These are phyloP conservation scores for Yarrowia sp. DNA, from an alignment of 805 yeast species.

Conservation along the genomic window DNA sequence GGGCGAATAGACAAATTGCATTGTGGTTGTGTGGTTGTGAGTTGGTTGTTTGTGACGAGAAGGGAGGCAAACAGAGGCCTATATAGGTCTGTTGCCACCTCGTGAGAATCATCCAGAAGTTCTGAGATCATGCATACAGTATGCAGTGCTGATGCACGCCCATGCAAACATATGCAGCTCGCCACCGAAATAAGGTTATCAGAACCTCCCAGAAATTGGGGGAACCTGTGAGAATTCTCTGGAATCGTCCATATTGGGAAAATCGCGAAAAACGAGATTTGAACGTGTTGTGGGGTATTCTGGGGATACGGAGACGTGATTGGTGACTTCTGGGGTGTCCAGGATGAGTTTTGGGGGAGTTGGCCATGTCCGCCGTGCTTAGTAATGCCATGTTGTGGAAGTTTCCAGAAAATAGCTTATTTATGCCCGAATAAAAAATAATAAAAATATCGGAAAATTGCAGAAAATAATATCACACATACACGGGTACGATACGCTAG, in stretches of 20 bases:
- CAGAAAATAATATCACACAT: no score
- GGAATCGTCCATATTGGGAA: background rate
- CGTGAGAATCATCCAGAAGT: constrained; percentile 15
- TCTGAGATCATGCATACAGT: background rate
- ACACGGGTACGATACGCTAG: no score
- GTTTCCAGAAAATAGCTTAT: no score
- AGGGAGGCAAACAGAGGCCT: background rate
- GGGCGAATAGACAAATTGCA: constrained; percentile 21
- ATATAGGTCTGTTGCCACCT: background rate
- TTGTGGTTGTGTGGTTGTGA: background rate
- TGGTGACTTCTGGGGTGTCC: no score
- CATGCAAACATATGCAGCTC: no score
- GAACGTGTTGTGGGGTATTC: background rate
- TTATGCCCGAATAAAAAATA: no score
- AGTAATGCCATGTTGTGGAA: no score
- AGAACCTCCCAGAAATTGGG: background rate
- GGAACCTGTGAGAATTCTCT: background rate
- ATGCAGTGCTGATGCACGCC: background rate
- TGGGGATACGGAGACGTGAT: no score
- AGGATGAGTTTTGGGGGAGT: no score
- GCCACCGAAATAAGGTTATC: constrained; percentile 15
- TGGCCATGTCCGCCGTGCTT: no score
- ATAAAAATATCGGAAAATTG: no score
- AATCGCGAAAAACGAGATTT: background rate
- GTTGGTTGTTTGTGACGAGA: background rate